Conservation (phyloP, 148 eudicot genomes). For the Drosera capensis region DNA sequence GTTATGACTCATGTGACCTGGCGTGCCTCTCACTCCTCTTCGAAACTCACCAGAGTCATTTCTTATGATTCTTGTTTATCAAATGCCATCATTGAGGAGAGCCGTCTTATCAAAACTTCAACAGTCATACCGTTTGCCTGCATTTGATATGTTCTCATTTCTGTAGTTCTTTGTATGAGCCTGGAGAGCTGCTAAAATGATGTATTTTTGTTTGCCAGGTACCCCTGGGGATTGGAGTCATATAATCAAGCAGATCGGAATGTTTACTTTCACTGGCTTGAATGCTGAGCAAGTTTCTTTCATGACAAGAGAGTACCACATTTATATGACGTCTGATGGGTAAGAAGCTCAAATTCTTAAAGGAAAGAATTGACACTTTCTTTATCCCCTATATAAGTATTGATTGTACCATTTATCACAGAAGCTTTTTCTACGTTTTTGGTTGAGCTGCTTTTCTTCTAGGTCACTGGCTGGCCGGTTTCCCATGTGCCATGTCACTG, state of each 20-base stretch:
- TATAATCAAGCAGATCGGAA: slow-evolving; percentile 42
- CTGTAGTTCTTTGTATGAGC: not conserved
- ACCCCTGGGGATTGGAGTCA: slow-evolving; percentile 53
- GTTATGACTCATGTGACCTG: too few relatives aligned
- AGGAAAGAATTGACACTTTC: not conserved
- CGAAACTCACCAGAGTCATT: too few relatives aligned
- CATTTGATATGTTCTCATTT: not conserved
- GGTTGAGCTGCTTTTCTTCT: too few relatives aligned
- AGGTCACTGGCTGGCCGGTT: too few relatives aligned
- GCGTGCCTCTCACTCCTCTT: too few relatives aligned
- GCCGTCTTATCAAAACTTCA: too few relatives aligned
- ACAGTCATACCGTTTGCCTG: not conserved
- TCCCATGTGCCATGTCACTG: not conserved
- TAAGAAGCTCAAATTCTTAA: slow-evolving; percentile 6
- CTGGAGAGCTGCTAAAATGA: not conserved
- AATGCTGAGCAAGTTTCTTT: slow-evolving; percentile 29
- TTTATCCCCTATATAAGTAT: too few relatives aligned
- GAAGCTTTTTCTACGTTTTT: too few relatives aligned
- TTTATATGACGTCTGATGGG: slow-evolving; percentile 50
- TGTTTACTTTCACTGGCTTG: slow-evolving; percentile 47
- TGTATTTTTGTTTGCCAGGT: slow-evolving; percentile 10
- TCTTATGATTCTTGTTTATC: too few relatives aligned
- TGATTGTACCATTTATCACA: too few relatives aligned
- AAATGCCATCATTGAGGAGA: too few relatives aligned
- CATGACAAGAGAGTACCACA: slow-evolving; percentile 33